Base-by-base conservation (phyloP, 2,329 filamentous ascomycete species). In the Aspergillus sp. region DNA sequence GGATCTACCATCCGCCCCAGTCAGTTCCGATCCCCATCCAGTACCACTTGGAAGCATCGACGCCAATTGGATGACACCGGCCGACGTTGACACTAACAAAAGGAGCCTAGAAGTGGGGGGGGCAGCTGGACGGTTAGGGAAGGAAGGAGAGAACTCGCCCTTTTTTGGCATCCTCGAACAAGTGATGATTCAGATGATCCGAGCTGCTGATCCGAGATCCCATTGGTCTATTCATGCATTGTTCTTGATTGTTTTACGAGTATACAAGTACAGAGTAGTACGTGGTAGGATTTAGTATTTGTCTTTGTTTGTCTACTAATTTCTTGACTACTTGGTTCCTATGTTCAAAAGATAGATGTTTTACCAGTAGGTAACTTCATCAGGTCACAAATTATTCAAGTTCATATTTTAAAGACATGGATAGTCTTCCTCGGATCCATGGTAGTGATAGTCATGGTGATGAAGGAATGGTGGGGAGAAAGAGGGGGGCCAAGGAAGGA, bases 61-160 rank as follows among this genome's bases (percentile, higher is more conserved):
- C 21, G 50, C 41, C 45, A 49, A 65, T 64, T 62, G 62, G 57
- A 68, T 69, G 67, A 68, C 69, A 71, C 38, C 50, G 38, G 40
- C 34, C 68, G 65, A 69, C 67, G 65, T 70, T 71, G 67, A 70
- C 66, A 68, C 64, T 64, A 66, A 63, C 59, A 59, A 66, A 66
- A 61, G 45, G 56, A 62, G 64, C 56, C 57, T 65, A 63, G 59
- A 44, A 23, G 47, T 16, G 47, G 45, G 52, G 52, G 54, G 47
- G 40, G 38, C 25, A 49, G 49, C 50, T 48, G 51, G 46, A 54
- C 53, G 49, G 45, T 55, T 56, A 41, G 36, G 53, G 56, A 49
- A 56, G 48, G 50, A 54, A 57, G 49, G 49, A 51, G 55, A 48
- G 44, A 58, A 49, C 25, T 29, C 25, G 25, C 25, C 25, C 25